A percentile compares a stretch with the other conserved stretches of the same genome.
Evolutionary conservation across 2,329 filamentous ascomycete species (phyloP).

Genomic region (Phoma sp.): DNA sequence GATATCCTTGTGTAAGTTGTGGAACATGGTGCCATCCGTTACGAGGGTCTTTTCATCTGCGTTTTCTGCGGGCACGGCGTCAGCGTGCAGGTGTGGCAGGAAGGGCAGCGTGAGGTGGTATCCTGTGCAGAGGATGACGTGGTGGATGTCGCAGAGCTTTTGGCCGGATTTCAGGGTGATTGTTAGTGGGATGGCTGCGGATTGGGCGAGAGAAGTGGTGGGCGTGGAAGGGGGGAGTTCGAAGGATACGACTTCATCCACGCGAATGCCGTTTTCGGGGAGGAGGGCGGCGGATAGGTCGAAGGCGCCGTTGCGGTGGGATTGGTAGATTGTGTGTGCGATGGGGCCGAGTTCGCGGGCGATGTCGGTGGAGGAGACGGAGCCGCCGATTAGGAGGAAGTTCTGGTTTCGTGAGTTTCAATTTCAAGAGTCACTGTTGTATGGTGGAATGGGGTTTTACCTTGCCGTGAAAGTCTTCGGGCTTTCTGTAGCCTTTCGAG

Average conservation of each 20-base stretch:
- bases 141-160: slow-evolving; percentile 63
- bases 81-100: slow-evolving; percentile 59
- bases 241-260: slow-evolving; percentile 62
- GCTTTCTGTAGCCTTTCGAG: slow-evolving; percentile 60
- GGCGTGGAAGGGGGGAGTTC: slow-evolving; percentile 25
- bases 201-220: slow-evolving; percentile 11
- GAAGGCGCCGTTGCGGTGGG: slow-evolving; percentile 66
- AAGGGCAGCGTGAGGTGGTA: slow-evolving; percentile 75
- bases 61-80: slow-evolving; percentile 53
- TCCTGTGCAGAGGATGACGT: slow-evolving; percentile 71
- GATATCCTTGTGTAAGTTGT: slow-evolving; percentile 75
- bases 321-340: slow-evolving; percentile 60
- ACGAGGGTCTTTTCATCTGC: slow-evolving; percentile 65
- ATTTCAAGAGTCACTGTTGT: no score
- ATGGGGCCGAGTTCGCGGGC: slow-evolving; percentile 59
- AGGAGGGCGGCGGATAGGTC: slow-evolving; percentile 64
- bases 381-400: slow-evolving; percentile 63
- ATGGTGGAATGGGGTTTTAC: slow-evolving; percentile 39
- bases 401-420: slow-evolving; percentile 46
- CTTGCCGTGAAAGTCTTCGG: slow-evolving; percentile 60
- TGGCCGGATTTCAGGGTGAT: slow-evolving; percentile 63
- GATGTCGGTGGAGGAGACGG: slow-evolving; percentile 64
- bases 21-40: slow-evolving; percentile 68
- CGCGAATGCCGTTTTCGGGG: slow-evolving; percentile 60
- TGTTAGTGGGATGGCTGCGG: slow-evolving; percentile 57